phyloP scores from a whole-genome alignment of 2,329 filamentous ascomycete genomes.

The Lithohypha guttulata region DNA sequence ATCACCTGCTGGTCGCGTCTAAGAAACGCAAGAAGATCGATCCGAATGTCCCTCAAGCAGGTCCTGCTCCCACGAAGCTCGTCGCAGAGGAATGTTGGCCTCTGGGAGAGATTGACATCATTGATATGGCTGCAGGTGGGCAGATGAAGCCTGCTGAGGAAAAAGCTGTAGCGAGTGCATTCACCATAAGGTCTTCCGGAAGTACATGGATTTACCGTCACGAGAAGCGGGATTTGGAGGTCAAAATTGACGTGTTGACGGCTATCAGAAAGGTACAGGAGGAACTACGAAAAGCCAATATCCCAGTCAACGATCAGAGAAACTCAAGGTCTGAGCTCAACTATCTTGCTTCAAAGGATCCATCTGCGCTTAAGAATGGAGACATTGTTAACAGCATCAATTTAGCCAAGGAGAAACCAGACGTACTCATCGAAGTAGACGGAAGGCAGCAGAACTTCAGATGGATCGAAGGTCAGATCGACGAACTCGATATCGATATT shows the following conservation, averaged over 20 bases:
- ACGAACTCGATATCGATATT: slow-evolving; percentile 92
- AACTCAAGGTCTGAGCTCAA: slow-evolving; percentile 50
- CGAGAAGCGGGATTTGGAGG: slow-evolving; percentile 64
- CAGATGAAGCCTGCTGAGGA: slow-evolving; percentile 37
- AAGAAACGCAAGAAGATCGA: slow-evolving; percentile 87
- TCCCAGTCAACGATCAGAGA: slow-evolving; percentile 40
- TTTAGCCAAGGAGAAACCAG: slow-evolving; percentile 54
- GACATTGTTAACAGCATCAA: slow-evolving; percentile 70
- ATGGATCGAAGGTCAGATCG: slow-evolving; percentile 91
- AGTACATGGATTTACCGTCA: slow-evolving; percentile 94
- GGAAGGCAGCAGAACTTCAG: slow-evolving; percentile 92
- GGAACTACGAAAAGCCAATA: slow-evolving; percentile 75
- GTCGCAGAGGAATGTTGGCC: slow-evolving; percentile 94
- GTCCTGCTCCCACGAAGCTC: slow-evolving; percentile 53
- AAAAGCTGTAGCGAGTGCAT: slow-evolving; percentile 63
- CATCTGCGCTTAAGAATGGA: slow-evolving; percentile 64
- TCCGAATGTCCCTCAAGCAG: slow-evolving; percentile 39
- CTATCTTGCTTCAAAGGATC: slow-evolving; percentile 70
- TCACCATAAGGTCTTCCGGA: slow-evolving; percentile 79
- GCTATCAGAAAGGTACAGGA: slow-evolving; percentile 90
- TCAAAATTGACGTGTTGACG: slow-evolving; percentile 71
- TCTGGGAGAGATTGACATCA: slow-evolving; percentile 80
- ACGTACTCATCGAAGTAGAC: slow-evolving; percentile 85
- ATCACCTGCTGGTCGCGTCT: slow-evolving; percentile 82
- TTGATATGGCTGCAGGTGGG: slow-evolving; percentile 59